These are phyloP conservation scores for Aspergillus viridinutans DNA, from an alignment of 2,329 filamentous ascomycete genomes.

Conservation along the genomic window DNA sequence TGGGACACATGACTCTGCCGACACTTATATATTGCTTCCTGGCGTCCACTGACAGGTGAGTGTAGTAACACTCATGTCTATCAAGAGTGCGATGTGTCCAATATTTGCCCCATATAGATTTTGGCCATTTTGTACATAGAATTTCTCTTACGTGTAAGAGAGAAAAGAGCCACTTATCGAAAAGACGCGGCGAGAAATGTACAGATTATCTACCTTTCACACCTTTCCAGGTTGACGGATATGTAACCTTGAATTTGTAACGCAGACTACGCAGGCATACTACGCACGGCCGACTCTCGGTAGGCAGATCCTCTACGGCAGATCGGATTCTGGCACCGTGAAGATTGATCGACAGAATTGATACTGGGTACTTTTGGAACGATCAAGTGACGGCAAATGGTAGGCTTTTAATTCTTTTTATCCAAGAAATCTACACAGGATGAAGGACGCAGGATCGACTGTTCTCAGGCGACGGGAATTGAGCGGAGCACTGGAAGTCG, in stretches of 20 bases:
- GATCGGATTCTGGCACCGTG: no score
- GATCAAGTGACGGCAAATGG: not conserved
- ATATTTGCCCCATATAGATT: not conserved
- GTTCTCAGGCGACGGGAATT: not conserved
- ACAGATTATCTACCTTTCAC: not conserved
- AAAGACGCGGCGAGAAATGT: not conserved
- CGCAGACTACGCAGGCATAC: not conserved
- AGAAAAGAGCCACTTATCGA: not conserved
- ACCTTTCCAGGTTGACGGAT: not conserved
- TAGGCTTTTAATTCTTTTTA: not conserved
- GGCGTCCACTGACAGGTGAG: not conserved
- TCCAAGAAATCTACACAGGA: not conserved
- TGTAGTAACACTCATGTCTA: not conserved
- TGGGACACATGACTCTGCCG: not conserved
- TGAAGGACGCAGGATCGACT: not conserved
- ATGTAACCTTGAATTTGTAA: no score
- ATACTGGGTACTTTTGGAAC: not conserved
- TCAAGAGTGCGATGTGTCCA: not conserved
- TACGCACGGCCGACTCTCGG: not conserved
- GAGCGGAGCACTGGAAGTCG: slow-evolving; percentile 5
- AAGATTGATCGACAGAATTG: not conserved
- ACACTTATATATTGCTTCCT: not conserved
- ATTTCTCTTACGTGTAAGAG: not conserved
- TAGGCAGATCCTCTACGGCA: not conserved
- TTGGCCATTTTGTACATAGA: not conserved